Base-by-base conservation (phyloP, 805 yeast species). In the Sungouiella blattae region DNA sequence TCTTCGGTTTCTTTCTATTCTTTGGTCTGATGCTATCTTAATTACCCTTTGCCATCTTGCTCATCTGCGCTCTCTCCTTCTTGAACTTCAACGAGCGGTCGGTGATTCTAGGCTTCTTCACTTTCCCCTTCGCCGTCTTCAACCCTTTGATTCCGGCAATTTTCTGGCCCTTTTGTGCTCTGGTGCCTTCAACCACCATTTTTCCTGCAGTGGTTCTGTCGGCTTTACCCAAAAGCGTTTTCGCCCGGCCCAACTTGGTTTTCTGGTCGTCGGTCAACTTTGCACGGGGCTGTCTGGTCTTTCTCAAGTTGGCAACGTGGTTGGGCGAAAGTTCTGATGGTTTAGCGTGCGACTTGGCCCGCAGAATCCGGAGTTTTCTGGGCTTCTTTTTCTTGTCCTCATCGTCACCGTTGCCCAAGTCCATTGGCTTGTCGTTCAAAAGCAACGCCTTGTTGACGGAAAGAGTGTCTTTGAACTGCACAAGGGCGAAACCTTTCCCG, bases 401-500 rank as follows among this genome's bases (percentile, higher is more conserved):
- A 7, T 20, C 26, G 6, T 28, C 33, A 11, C 17, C 26, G 7
- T 22, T 27, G n/a, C n/a, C n/a, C 13, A 12, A 3, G 8, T 33
- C 18, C 45, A 75, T 58, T 39, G 79, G 76, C 63, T 85, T 80
- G 30, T 78, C 91, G 58, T 89, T 77, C 41, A 87, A 64, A 40
- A 87, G 62, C 35, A 93, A 61, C 1, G 96, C 97, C 55, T 86
- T 84, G 43, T 80, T 79, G 7, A 93, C 96, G 27, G 80, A 69
- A 36, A 81, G 62, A 1, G 75, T 49, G 52, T 85, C 91, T 41
- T 71, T 75, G 67, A 89, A 93, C 60, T 91, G 98, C 23, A 93
- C 88, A 57, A 89, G 86, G 5, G 96, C 98, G 65, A 93, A 89
- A 5, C 99, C 99, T 64, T 93, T 93, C 44, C 98, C 99, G 40